A percentile compares a stretch with the other conserved stretches of the same genome.
phyloP scores from a whole-genome alignment of 768 basidiomycete species.

The Rhodotorula graminis region DNA sequence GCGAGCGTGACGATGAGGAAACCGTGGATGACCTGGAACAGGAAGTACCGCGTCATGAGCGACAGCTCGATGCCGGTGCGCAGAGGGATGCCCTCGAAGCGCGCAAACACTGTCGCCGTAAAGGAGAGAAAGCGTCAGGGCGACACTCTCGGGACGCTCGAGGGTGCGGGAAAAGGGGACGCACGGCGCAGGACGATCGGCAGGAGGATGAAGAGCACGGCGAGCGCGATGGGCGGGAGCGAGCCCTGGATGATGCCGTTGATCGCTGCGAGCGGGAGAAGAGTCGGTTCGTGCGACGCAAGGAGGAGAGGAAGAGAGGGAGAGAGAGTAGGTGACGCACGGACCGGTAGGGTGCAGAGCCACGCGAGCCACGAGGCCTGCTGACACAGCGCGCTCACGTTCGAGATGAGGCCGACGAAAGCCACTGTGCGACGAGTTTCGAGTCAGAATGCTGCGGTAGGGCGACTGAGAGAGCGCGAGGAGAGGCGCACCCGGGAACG shows the following conservation, averaged over 20 bases:
- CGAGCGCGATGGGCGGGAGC: constrained; percentile 77
- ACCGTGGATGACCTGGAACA: constrained; percentile 82
- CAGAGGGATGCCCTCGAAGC: constrained; percentile 86
- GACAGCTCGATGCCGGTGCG: constrained; percentile 76
- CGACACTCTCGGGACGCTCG: not conserved
- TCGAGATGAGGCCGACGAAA: constrained; percentile 80
- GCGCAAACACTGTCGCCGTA: constrained; percentile 56
- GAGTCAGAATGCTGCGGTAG: constrained; percentile 29
- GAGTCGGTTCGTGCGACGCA: not conserved
- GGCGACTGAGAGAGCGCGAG: constrained; percentile 34
- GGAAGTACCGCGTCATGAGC: constrained; percentile 83
- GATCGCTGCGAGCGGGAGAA: constrained; percentile 47
- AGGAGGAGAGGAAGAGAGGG: not conserved
- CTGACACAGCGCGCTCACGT: constrained; percentile 64
- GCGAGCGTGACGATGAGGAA: constrained; percentile 85
- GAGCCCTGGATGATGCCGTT: constrained; percentile 85
- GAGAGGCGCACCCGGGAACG: constrained; percentile 60
- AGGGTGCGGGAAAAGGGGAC: not conserved
- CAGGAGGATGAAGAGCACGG: constrained; percentile 84
- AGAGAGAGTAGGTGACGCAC: not conserved
- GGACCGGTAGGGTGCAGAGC: constrained; percentile 66
- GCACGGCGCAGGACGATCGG: constrained; percentile 70
- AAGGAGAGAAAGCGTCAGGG: not conserved
- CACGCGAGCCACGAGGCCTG: constrained; percentile 70
- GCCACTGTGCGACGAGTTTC: constrained; percentile 48